These are phyloP conservation scores for Plasmodium vinckei DNA, from an alignment of 169 alveolate genomes.

Conservation along the genomic window DNA sequence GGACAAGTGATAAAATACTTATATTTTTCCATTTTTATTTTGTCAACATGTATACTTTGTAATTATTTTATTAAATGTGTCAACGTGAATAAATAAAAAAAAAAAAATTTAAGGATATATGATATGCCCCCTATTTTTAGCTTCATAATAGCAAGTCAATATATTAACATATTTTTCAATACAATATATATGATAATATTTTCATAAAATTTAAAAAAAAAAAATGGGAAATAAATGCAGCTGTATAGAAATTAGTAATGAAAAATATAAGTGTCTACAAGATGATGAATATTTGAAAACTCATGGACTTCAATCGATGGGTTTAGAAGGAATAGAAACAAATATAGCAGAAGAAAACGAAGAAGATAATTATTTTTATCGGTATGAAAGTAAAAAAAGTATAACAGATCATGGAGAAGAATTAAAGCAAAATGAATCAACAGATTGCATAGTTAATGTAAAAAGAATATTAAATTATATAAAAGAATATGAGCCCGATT, in stretches of 20 bases:
- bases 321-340: conserved; percentile 1
- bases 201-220: background rate
- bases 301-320: conserved; percentile 1
- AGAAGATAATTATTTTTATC: conserved; percentile 61
- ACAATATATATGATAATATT: too few species aligned
- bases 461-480: conserved; percentile 57
- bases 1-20: too few species aligned
- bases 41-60: too few species aligned
- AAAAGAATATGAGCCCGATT: conserved; percentile 45
- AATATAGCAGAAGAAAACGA: conserved; percentile 1
- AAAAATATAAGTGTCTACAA: background rate
- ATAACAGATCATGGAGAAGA: conserved; percentile 16
- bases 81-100: too few species aligned
- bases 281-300: conserved; percentile 2
- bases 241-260: conserved; percentile 50
- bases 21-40: too few species aligned
- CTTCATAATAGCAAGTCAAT: too few species aligned
- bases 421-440: background rate
- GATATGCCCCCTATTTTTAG: too few species aligned
- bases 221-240: conserved; percentile 59
- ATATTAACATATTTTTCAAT: too few species aligned
- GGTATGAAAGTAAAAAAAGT: conserved; percentile 19
- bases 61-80: too few species aligned
- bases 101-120: too few species aligned
- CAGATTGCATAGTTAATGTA: conserved; percentile 34